Base-by-base conservation (phyloP, 208 protist genomes). In the Acanthamoeba lenticulata region DNA sequence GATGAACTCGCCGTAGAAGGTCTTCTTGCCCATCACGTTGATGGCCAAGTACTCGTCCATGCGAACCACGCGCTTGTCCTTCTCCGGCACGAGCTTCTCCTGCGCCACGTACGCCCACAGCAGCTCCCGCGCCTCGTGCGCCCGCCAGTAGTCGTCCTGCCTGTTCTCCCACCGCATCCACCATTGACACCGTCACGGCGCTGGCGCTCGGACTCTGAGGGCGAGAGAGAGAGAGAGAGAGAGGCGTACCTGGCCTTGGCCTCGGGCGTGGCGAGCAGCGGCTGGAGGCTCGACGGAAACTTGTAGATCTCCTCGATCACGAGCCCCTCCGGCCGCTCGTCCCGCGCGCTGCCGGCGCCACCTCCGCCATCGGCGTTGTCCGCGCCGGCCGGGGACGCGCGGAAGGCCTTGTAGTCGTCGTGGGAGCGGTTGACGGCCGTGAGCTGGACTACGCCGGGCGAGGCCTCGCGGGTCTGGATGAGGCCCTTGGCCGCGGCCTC, bases 21-120 rank as follows among this genome's bases (percentile, higher is more conserved):
- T 69, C 74, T 83, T 83, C 74, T 83, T 83, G 36, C 74, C 74
- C 36, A 83, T 52, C 24, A 83, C 74, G 74, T 83, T 83, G 74
- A 55, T 52, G 42, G 44, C 74, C 36, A 83, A 38, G 44, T 38
- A 83, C 44, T 55, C 42, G 44, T 83, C 44, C 42, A 83, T 21
- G 19, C 44, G 36, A 17, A 83, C 74, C 74, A 52, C 29, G 2
- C 44, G 36, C 74, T 83, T 42, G 74, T 83, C 44, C 44, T 44
- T 42, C 29, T 83, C 74, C 74, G 74, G 44, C 13, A 34, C 44
- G 19, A 83, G 44, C 42, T 49, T 52, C 36, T 83, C 44, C 74
- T 36, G 15, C 27, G 36, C 44, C 19, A 83, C 74, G 44, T 83
- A 83, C 15, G 19, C 29, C 74, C 74, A 83, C 74, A 83, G 44